A percentile compares a stretch with the other conserved stretches of the same genome.
Evolutionary conservation across 2,329 filamentous ascomycete genomes (phyloP).

Genomic region (Aspergillus brunneoviolaceus): DNA sequence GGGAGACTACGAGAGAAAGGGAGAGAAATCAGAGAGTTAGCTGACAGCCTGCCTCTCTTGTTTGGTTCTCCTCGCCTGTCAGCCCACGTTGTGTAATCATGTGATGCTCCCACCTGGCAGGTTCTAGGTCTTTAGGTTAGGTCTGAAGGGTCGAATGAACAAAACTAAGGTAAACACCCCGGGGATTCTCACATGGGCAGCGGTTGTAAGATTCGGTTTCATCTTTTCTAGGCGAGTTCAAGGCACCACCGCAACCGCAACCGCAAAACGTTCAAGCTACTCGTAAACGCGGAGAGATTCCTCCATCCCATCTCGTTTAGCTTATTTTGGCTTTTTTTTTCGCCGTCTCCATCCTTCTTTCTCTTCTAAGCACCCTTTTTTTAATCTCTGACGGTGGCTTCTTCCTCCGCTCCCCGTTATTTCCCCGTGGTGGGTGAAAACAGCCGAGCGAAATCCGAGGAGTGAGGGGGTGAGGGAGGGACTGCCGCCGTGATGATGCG

Average conservation of each 20-base stretch:
- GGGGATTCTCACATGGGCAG: background rate
- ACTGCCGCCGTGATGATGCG: background rate
- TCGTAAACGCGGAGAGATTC: background rate
- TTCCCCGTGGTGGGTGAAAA: slow-evolving; percentile 1
- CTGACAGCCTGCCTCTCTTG: background rate
- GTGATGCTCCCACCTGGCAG: slow-evolving; percentile 24
- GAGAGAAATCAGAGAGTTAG: background rate
- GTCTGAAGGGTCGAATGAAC: slow-evolving; percentile 7
- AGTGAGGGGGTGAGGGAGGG: background rate
- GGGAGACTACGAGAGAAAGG: background rate
- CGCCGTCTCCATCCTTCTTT: too few species aligned
- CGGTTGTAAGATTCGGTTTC: slow-evolving; percentile 4
- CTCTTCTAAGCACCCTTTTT: background rate
- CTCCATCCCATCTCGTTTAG: background rate
- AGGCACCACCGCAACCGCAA: background rate
- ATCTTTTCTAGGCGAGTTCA: slow-evolving; percentile 5
- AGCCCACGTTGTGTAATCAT: slow-evolving; percentile 31
- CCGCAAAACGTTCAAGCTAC: background rate
- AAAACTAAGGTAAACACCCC: too few species aligned
- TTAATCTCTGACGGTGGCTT: background rate
- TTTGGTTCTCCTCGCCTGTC: background rate
- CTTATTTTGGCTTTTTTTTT: background rate
- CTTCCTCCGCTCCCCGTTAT: background rate
- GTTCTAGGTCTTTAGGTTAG: slow-evolving; percentile 5
- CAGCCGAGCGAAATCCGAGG: background rate